Percentiles rank a stretch among this genome's conserved stretches.
These are phyloP conservation scores for Heterobasidion irregulare DNA, from an alignment of 1,284 basidiomycete species.

Conservation along the genomic window DNA sequence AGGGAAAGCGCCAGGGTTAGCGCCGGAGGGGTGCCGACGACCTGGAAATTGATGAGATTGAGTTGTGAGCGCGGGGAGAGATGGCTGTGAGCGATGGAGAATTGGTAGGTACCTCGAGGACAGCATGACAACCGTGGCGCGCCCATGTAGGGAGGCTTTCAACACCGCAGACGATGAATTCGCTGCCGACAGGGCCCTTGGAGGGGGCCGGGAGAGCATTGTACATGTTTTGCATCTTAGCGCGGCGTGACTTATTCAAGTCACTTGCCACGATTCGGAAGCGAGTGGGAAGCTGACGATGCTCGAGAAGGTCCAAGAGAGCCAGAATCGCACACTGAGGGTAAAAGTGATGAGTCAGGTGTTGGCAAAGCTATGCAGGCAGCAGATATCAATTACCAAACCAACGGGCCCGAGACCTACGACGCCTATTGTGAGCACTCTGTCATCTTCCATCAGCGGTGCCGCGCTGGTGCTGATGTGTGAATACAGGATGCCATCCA, in stretches of 20 bases:
- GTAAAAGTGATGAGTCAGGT: constrained; percentile 1
- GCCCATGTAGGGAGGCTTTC: constrained; percentile 23
- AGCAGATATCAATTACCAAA: constrained; percentile 26
- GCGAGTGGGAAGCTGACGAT: constrained; percentile 19
- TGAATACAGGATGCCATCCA: constrained; percentile 16
- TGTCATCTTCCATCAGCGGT: constrained; percentile 34
- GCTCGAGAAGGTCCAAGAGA: constrained; percentile 52
- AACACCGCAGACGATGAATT: constrained; percentile 41
- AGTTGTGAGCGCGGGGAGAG: not conserved
- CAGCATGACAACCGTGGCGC: constrained; percentile 48
- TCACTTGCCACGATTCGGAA: constrained; percentile 60
- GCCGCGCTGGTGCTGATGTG: constrained; percentile 11
- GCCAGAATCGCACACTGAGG: constrained; percentile 49
- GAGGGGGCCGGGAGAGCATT: constrained; percentile 34
- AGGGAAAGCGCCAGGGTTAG: constrained; percentile 69
- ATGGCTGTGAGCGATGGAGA: not conserved
- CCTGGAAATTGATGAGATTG: constrained; percentile 30
- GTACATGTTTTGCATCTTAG: constrained; percentile 50
- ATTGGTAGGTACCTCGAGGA: constrained; percentile 47
- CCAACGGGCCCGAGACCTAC: constrained; percentile 75
- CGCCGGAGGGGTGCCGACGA: constrained; percentile 73
- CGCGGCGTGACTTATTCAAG: constrained; percentile 42
- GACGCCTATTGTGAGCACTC: constrained; percentile 48
- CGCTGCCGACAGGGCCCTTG: constrained; percentile 29
- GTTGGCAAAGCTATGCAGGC: constrained; percentile 11